These are phyloP conservation scores for Colletotrichum chlorophyti DNA, from an alignment of 2,329 filamentous ascomycete genomes.

Conservation along the genomic window DNA sequence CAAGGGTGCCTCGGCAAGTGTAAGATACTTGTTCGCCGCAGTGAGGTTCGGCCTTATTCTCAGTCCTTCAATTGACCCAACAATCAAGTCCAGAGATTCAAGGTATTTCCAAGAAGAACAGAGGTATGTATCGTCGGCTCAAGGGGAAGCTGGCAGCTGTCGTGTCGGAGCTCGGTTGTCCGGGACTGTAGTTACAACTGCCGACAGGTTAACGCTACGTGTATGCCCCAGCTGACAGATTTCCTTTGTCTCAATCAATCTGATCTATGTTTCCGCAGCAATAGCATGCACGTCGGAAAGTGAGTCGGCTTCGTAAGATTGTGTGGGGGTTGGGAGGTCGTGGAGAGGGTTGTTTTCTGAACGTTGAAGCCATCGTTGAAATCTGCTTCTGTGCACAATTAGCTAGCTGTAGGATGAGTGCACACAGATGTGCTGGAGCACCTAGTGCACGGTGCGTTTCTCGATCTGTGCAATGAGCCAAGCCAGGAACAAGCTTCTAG, in stretches of 20 bases:
- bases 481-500: slow-evolving; percentile 30
- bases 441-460: slow-evolving; percentile 4
- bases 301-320: neutral
- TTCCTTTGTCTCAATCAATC: slow-evolving; percentile 8
- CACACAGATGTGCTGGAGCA: slow-evolving; percentile 2
- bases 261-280: neutral
- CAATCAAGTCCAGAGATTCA: neutral
- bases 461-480: slow-evolving; percentile 7
- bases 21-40: slow-evolving; percentile 10
- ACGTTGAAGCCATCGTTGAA: slow-evolving; percentile 26
- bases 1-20: neutral
- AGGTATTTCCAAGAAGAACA: neutral
- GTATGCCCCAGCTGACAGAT: slow-evolving; percentile 1
- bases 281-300: neutral
- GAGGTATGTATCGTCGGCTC: neutral
- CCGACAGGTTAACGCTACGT: neutral
- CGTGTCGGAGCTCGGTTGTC: slow-evolving; percentile 3
- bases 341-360: slow-evolving; percentile 1
- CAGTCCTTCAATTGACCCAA: neutral
- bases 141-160: neutral
- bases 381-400: slow-evolving; percentile 8
- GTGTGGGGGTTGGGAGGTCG: slow-evolving; percentile 7
- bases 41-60: slow-evolving; percentile 5
- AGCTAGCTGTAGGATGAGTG: slow-evolving; percentile 3
- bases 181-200: neutral